Conservation (phyloP, 768 basidiomycete species). For the Lentinula detonsa region DNA sequence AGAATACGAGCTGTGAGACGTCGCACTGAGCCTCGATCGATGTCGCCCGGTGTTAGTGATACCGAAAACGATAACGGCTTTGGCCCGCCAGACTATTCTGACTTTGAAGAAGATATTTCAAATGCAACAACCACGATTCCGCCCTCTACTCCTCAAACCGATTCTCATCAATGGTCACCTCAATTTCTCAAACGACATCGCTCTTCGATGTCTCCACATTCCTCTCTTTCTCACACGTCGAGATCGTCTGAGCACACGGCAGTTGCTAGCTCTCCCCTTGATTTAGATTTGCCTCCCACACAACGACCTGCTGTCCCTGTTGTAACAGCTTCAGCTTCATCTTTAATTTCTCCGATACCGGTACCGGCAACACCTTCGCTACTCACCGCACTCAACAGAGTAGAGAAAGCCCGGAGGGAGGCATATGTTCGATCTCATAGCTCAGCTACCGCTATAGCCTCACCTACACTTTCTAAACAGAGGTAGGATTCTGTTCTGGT, state of each 20-base stretch:
- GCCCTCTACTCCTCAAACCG: background rate
- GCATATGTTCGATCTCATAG: constrained; percentile 20
- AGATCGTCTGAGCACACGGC: constrained; percentile 10
- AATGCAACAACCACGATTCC: background rate
- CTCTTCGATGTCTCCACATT: background rate
- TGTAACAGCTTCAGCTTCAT: background rate
- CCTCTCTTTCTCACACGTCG: background rate
- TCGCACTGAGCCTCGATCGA: constrained; percentile 5
- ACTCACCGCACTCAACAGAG: constrained; percentile 55
- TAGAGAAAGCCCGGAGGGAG: constrained; percentile 48
- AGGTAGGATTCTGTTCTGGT: no score
- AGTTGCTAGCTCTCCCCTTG: background rate
- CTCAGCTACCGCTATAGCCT: background rate
- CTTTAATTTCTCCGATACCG: background rate
- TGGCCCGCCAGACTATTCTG: constrained; percentile 33
- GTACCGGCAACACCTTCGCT: constrained; percentile 48
- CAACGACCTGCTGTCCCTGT: no score
- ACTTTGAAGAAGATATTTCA: constrained; percentile 17
- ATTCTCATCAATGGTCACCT: constrained; percentile 36
- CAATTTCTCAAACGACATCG: constrained; percentile 35
- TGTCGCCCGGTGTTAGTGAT: constrained; percentile 14
- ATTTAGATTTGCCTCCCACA: background rate
- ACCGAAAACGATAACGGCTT: constrained; percentile 11
- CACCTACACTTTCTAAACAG: no score
- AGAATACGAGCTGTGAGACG: constrained; percentile 25